Evolutionary conservation across 805 yeast species (phyloP), one percentile per base, ranked within the genome.

Genomic region (Starmerella scarabaei): DNA sequence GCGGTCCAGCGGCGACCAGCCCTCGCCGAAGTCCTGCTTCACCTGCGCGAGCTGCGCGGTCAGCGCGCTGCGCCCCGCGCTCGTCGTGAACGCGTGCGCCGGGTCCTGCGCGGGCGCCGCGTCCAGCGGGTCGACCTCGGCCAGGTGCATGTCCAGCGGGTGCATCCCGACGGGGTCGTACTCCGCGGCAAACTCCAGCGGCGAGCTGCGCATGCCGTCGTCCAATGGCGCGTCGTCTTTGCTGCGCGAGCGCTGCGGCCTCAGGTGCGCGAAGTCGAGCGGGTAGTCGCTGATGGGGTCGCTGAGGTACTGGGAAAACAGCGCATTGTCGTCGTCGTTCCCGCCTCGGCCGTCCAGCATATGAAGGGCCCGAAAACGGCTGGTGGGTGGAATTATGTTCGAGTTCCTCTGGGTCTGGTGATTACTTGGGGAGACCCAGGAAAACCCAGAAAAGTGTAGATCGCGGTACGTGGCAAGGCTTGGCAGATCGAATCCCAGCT

Each of bases 1-100:
- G 6, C 21, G 14, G 21, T 30, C 33, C 26, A 32, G 6, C 9
- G 35, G 26, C 5, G 35, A 20, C 35, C 35, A 32, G 20, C 8
- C 8, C 9, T 37, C 40, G 7, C 7, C n/a, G 21, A 5, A 21
- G 30, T 27, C 40, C 17, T 34, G 43, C 21, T 38, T 35, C 4
- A 41, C 44, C 31, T 47, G 49, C 12, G 45, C 49, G 7, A 47
- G 36, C 31, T 47, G 50, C 4, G 50, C 50, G 21, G 34, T 36
- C 29, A 47, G 32, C 21, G 50, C 50, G 16, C 48, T 44, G 24
- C 41, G 41, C n/a, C n/a, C n/a, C n/a, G n/a, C n/a, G n/a, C n/a
- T n/a, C n/a, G 46, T 41, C 21, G 32, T 45, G 17, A 21, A 27
- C 20, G 33, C n/a, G n/a, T n/a, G n/a, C n/a, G n/a, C n/a, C n/a